Evolutionary conservation across 305 asterid species (phyloP).

Genomic region (Fraxinus ornus): DNA sequence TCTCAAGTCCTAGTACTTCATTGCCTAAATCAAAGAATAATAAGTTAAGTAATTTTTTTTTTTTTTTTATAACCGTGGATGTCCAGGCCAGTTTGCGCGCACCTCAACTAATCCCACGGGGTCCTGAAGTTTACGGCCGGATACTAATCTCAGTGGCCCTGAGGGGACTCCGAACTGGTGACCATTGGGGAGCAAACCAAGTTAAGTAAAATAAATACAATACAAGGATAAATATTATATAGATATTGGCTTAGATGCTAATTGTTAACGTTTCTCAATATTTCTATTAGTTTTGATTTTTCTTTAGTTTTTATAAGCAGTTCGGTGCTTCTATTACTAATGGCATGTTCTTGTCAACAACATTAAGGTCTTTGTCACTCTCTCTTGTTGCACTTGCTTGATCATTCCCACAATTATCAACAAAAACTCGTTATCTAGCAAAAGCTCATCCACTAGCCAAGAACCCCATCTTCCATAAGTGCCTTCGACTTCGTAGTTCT

Average conservation of each 20-base stretch:
- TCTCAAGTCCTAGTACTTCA: background rate
- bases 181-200: too few species aligned
- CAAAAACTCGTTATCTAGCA: background rate
- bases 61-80: too few species aligned
- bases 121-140: too few species aligned
- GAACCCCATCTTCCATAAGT: background rate
- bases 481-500: background rate
- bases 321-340: background rate
- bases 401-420: background rate
- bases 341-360: background rate
- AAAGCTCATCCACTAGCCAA: background rate
- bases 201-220: background rate
- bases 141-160: too few species aligned
- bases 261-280: background rate
- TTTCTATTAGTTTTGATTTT: background rate
- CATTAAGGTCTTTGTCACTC: background rate
- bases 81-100: too few species aligned
- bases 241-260: background rate
- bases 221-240: background rate
- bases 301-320: background rate
- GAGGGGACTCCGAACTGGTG: too few species aligned
- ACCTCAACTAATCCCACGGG: too few species aligned
- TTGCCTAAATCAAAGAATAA: background rate
- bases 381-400: background rate
- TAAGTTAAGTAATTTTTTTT: background rate